phyloP scores from a whole-genome alignment of 169 alveolate genomes.

The Babesia bigemina region DNA sequence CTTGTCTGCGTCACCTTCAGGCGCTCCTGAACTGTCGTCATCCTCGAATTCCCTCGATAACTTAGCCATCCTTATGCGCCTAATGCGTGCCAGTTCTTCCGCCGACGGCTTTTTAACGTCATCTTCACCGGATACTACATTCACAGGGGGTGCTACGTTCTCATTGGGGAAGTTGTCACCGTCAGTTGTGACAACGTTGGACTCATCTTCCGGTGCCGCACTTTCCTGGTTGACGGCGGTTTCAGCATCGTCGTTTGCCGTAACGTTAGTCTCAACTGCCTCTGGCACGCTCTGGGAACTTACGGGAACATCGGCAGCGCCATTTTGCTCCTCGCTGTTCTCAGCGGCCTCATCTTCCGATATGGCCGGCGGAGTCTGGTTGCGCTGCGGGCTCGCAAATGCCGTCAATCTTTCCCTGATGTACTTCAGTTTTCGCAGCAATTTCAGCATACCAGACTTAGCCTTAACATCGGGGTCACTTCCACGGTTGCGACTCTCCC shows the following conservation, averaged over 20 bases:
- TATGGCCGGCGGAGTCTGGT: background rate
- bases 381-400: background rate
- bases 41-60: background rate
- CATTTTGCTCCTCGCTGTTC: background rate
- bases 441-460: constrained; percentile 8
- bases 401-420: background rate
- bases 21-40: background rate
- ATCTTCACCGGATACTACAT: background rate
- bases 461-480: constrained; percentile 7
- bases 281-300: background rate
- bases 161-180: background rate
- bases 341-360: background rate
- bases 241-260: background rate
- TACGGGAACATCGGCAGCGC: background rate
- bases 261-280: background rate
- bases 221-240: background rate
- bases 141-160: background rate
- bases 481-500: background rate
- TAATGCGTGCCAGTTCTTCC: background rate
- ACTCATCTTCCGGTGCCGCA: background rate
- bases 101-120: background rate
- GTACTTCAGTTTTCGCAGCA: background rate
- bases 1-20: too few relatives aligned
- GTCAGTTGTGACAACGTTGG: background rate
- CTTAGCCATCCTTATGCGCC: constrained; percentile 8